These are phyloP conservation scores for Trypanosoma brucei DNA, from an alignment of 208 protist genomes.

Conservation along the genomic window DNA sequence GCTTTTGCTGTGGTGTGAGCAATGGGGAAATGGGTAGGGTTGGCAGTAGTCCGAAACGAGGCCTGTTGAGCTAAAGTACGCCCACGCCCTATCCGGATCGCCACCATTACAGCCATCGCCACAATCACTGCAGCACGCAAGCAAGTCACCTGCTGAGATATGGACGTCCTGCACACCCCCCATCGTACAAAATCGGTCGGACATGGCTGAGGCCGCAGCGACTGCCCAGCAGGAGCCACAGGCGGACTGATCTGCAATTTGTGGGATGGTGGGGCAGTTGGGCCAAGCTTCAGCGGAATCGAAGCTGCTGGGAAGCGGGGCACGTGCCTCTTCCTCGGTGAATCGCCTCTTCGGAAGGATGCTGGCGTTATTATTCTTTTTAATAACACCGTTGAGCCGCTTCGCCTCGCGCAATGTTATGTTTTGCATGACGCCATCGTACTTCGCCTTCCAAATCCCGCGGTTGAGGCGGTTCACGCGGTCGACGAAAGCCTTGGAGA, in stretches of 20 bases:
- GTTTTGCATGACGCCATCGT: slow-evolving; percentile 33
- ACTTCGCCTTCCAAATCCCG: slow-evolving; percentile 50
- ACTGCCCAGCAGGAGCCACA: slow-evolving; percentile 93
- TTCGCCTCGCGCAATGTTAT: slow-evolving; percentile 34
- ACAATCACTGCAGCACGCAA: slow-evolving; percentile 78
- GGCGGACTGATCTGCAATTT: slow-evolving; percentile 84
- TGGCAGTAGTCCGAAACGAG: slow-evolving; percentile 70
- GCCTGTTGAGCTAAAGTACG: slow-evolving; percentile 58
- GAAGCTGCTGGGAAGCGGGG: slow-evolving; percentile 46
- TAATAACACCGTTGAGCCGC: slow-evolving; percentile 42
- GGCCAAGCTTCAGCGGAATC: slow-evolving; percentile 61
- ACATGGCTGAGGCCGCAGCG: slow-evolving; percentile 72
- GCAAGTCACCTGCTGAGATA: slow-evolving; percentile 69
- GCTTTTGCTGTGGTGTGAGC: slow-evolving; percentile 60
- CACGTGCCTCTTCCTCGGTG: slow-evolving; percentile 35
- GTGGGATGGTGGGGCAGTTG: slow-evolving; percentile 48
- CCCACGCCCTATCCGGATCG: slow-evolving; percentile 61
- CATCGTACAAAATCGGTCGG: slow-evolving; percentile 87
- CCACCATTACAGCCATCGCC: slow-evolving; percentile 84
- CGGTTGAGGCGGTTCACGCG: slow-evolving; percentile 38
- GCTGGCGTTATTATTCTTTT: slow-evolving; percentile 14
- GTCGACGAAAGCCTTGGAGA: slow-evolving; percentile 25
- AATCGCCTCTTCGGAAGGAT: slow-evolving; percentile 37
- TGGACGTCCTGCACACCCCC: slow-evolving; percentile 42
- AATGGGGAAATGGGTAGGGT: slow-evolving; percentile 77